Evolutionary conservation across 305 asterid species (phyloP).

Genomic region (Solanum hybrid): DNA sequence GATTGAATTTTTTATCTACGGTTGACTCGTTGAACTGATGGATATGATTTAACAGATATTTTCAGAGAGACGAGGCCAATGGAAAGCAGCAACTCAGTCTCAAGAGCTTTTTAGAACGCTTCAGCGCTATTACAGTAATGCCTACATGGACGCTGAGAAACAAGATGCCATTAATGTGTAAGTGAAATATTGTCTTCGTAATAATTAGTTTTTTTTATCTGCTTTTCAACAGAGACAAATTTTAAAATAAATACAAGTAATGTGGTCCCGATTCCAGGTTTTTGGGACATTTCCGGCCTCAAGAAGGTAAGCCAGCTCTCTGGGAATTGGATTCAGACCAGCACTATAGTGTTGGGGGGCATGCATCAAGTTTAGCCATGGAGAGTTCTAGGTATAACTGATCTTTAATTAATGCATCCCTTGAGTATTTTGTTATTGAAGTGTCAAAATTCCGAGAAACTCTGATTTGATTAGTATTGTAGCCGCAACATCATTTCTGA

Average conservation of each 20-base stretch:
- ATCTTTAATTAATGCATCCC: background rate
- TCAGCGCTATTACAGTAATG: slow-evolving; percentile 85
- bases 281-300: slow-evolving; percentile 90
- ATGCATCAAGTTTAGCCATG: slow-evolving; percentile 40
- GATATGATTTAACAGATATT: slow-evolving; percentile 52
- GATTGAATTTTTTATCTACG: background rate
- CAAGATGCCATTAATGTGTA: slow-evolving; percentile 93
- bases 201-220: background rate
- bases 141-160: slow-evolving; percentile 90
- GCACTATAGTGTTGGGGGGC: slow-evolving; percentile 53
- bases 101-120: slow-evolving; percentile 76
- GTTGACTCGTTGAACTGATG: background rate
- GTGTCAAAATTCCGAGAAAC: background rate
- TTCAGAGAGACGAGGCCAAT: slow-evolving; percentile 88
- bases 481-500: background rate
- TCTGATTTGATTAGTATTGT: background rate
- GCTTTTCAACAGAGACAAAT: background rate
- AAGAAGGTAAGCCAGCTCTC: slow-evolving; percentile 66
- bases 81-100: slow-evolving; percentile 89
- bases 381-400: slow-evolving; percentile 47
- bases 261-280: slow-evolving; percentile 35
- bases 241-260: background rate
- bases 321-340: slow-evolving; percentile 92
- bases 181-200: slow-evolving; percentile 18
- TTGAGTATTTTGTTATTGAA: background rate